phyloP scores from a whole-genome alignment of 2,329 filamentous ascomycete species.

The Penicillium sp. region DNA sequence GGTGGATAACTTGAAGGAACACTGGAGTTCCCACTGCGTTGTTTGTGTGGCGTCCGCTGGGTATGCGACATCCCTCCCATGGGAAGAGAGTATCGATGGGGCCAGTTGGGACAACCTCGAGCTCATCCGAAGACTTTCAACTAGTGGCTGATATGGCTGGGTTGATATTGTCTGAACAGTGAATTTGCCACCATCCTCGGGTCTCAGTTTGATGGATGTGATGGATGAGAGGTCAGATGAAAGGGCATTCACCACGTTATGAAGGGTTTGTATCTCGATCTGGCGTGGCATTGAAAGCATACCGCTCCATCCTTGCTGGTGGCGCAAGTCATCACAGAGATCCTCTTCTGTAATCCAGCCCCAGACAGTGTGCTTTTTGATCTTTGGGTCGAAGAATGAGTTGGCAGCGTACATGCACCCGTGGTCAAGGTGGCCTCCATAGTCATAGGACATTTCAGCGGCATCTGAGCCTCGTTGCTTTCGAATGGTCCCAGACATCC shows the following conservation, averaged over 20 bases:
- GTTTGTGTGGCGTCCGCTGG: background rate
- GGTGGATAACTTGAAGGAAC: background rate
- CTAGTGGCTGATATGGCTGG: background rate
- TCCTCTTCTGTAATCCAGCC: slow-evolving; percentile 13
- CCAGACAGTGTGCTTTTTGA: slow-evolving; percentile 2
- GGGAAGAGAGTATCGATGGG: background rate
- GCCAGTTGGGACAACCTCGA: background rate
- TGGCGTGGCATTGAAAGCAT: background rate
- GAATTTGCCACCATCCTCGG: background rate
- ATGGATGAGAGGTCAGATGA: background rate
- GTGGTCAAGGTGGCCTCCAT: slow-evolving; percentile 7
- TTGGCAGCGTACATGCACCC: slow-evolving; percentile 13
- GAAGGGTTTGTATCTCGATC: background rate
- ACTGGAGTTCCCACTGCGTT: background rate
- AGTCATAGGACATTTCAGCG: background rate
- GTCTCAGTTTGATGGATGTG: background rate
- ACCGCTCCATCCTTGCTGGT: background rate
- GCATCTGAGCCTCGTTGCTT: background rate
- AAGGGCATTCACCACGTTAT: background rate
- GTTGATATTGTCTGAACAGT: background rate
- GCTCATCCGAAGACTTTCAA: background rate
- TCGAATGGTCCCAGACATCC: slow-evolving; percentile 5
- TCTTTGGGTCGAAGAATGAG: slow-evolving; percentile 11
- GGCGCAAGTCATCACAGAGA: background rate
- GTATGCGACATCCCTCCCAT: background rate